These are phyloP conservation scores for Ophiostoma himal-ulmi DNA, from an alignment of 2,329 filamentous ascomycete genomes.

Conservation along the genomic window DNA sequence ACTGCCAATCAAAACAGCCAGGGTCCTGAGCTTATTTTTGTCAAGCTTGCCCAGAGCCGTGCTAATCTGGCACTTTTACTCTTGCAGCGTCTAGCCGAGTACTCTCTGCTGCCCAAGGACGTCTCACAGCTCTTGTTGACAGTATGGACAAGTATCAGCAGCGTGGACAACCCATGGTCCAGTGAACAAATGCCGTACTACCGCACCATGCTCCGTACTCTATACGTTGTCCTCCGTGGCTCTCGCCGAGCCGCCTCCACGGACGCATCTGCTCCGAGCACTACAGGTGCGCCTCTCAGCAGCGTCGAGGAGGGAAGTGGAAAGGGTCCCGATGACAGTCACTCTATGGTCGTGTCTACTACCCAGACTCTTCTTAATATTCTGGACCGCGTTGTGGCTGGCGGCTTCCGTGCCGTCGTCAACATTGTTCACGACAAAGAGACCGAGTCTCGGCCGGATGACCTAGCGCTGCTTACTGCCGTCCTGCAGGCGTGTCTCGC, in stretches of 20 bases:
- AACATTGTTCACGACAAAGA: constrained; percentile 74
- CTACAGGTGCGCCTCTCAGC: constrained; percentile 23
- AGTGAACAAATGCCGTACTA: constrained; percentile 62
- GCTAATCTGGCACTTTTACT: constrained; percentile 77
- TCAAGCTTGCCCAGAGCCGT: constrained; percentile 66
- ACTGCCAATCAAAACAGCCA: constrained; percentile 63
- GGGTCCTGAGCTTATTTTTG: constrained; percentile 75
- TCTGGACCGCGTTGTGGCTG: constrained; percentile 69
- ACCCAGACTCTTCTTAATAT: constrained; percentile 69
- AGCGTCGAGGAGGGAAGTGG: constrained; percentile 11
- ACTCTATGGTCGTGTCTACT: constrained; percentile 40
- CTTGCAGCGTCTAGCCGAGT: constrained; percentile 69
- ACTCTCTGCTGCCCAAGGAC: constrained; percentile 44
- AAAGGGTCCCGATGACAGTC: background rate
- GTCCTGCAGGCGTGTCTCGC: constrained; percentile 79
- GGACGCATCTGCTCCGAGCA: background rate
- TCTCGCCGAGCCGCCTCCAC: constrained; percentile 40
- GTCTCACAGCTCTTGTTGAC: constrained; percentile 47
- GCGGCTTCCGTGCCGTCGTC: constrained; percentile 76
- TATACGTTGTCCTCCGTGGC: constrained; percentile 74
- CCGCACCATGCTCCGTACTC: constrained; percentile 72
- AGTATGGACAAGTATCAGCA: constrained; percentile 48
- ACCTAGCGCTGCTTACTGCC: constrained; percentile 80
- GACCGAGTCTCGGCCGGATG: constrained; percentile 61
- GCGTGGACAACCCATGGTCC: constrained; percentile 49